These are phyloP conservation scores for Zymoseptoria crescenta DNA, from an alignment of 2,329 filamentous ascomycete species.

Conservation along the genomic window DNA sequence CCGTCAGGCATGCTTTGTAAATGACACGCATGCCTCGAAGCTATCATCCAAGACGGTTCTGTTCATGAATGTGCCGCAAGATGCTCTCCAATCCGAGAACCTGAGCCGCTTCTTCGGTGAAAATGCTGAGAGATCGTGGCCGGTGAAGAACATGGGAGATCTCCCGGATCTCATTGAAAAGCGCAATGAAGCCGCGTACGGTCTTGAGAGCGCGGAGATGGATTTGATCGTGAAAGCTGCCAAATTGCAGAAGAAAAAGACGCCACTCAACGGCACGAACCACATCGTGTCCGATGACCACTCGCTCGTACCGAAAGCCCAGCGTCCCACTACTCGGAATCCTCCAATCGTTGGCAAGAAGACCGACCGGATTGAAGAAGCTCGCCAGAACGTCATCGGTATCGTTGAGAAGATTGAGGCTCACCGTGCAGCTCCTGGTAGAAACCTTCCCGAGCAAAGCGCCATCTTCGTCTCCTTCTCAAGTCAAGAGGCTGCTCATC, in stretches of 20 bases:
- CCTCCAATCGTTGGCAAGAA: slow-evolving; percentile 68
- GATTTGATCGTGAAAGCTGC: slow-evolving; percentile 34
- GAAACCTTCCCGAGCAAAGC: slow-evolving; percentile 54
- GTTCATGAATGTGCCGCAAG: slow-evolving; percentile 39
- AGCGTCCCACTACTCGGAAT: slow-evolving; percentile 58
- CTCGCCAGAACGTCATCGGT: slow-evolving; percentile 63
- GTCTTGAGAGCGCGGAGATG: slow-evolving; percentile 39
- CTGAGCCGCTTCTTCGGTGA: slow-evolving; percentile 31
- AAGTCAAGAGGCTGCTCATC: slow-evolving; percentile 73
- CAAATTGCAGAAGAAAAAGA: slow-evolving; percentile 17
- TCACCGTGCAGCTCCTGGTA: slow-evolving; percentile 48
- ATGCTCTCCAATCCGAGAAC: slow-evolving; percentile 23
- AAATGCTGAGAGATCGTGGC: slow-evolving; percentile 35
- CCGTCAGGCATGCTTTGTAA: slow-evolving; percentile 41
- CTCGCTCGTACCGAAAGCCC: slow-evolving; percentile 28
- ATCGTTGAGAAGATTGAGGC: slow-evolving; percentile 62
- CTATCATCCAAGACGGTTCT: slow-evolving; percentile 42
- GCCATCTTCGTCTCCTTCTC: slow-evolving; percentile 86
- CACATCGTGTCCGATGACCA: slow-evolving; percentile 13
- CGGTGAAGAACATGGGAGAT: slow-evolving; percentile 39
- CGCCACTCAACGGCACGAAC: slow-evolving; percentile 2
- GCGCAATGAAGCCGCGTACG: slow-evolving; percentile 35
- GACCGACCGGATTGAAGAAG: slow-evolving; percentile 88
- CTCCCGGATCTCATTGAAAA: slow-evolving; percentile 38
- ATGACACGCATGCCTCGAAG: slow-evolving; percentile 36